Evolutionary conservation across 179 eudicot species (phyloP), one percentile per base, ranked within the genome.

Genomic region (Monotropa hypopitys): DNA sequence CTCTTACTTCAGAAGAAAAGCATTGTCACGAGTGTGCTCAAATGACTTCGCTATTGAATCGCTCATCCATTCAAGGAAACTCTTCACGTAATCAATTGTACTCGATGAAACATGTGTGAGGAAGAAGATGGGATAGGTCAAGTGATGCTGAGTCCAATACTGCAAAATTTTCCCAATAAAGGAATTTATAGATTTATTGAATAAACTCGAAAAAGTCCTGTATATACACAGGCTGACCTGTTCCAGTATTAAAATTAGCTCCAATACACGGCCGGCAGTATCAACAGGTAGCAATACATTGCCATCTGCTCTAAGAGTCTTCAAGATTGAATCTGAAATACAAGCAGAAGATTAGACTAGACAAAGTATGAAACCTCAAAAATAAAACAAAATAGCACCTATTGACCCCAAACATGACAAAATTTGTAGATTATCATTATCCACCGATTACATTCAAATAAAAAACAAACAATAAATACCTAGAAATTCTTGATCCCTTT

Each of bases 31-130:
- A 50, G 93, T 88, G 83, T 92, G 90, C 82, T 94, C 98, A 83
- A 94, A 94, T 59, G 98, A 92, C 84, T 94, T 94, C 28, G 97
- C 98, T 78, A 94, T 88, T 78, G 97, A 85, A 75, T 94, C 98
- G 80, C 94, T 94, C 98, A 94, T 94, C 94, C 93, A 94, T 78
- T 95, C 99, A 76, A 95, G 92, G 70, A 95, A 95, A 84, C 97
- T 93, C 88, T 95, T 95, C 67, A 85, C 97, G 80, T 89, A 95
- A 50, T 95, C 97, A 78, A 95, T 85, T 49, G 97, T 95, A 83
- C 99, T 93, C 67, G 99, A 91, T 59, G 99, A 78, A 65, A 93
- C 92, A 82, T 93, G 83, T 33, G 97, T 89, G 80, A 95, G 92
- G 72, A 93, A 95, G 89, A 84, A 95, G 86, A 95, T 88, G 67